Evolutionary conservation across 192 early-diverging fungal species (phyloP).

Genomic region (Entomortierella lignicola): DNA sequence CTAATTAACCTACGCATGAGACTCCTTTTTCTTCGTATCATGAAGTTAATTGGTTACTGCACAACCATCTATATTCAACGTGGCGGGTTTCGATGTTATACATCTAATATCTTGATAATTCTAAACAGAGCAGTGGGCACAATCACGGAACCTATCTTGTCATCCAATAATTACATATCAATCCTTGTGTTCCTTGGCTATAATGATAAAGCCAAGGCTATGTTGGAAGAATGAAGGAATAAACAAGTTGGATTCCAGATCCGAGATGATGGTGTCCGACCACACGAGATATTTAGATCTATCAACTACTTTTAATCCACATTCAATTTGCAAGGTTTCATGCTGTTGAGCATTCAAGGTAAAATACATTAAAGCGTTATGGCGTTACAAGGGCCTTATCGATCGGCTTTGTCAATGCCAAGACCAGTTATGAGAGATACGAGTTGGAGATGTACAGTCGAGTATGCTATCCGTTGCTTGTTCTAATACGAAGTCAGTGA

Average conservation of each 20-base stretch:
- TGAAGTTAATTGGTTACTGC: no score
- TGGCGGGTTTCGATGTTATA: no score
- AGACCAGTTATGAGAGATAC: slow-evolving; percentile 1
- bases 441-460: slow-evolving; percentile 35
- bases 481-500: slow-evolving; percentile 26
- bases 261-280: slow-evolving; percentile 55
- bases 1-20: no score
- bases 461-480: slow-evolving; percentile 37
- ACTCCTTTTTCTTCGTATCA: no score
- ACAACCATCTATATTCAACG: no score
- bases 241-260: slow-evolving; percentile 56
- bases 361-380: slow-evolving; percentile 52
- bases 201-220: slow-evolving; percentile 33
- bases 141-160: slow-evolving; percentile 70
- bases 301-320: slow-evolving; percentile 64
- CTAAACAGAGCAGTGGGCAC: slow-evolving; percentile 38
- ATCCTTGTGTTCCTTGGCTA: slow-evolving; percentile 62
- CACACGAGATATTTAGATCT: slow-evolving; percentile 57
- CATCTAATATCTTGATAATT: no score
- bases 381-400: slow-evolving; percentile 47
- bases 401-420: slow-evolving; percentile 19
- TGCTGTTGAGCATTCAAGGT: slow-evolving; percentile 53
- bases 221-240: slow-evolving; percentile 32
- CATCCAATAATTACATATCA: slow-evolving; percentile 59
- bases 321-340: slow-evolving; percentile 61